phyloP scores from a whole-genome alignment of 202 grass and related monocot species.

The Zizania palustris region DNA sequence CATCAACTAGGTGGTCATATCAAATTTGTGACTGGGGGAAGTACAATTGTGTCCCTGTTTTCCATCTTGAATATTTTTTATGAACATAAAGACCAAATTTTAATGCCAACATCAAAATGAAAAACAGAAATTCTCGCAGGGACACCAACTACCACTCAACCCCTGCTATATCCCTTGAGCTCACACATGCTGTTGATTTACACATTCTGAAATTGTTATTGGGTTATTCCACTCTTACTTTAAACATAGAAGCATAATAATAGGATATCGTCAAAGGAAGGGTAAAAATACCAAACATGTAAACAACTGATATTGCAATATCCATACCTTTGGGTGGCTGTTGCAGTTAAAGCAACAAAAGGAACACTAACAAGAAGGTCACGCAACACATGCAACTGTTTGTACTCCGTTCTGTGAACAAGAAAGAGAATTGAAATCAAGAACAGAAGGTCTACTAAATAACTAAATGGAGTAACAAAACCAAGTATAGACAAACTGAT shows the following conservation, averaged over 20 bases:
- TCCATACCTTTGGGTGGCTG: slow-evolving; percentile 79
- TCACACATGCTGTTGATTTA: background rate
- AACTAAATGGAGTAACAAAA: background rate
- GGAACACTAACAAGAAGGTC: slow-evolving; percentile 70
- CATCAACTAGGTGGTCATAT: background rate
- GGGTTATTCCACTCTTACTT: background rate
- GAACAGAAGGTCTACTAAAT: background rate
- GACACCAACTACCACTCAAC: background rate
- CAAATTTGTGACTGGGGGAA: background rate
- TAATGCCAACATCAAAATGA: background rate
- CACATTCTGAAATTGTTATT: background rate
- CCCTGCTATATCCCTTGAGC: background rate
- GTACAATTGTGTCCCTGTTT: background rate
- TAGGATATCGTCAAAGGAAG: slow-evolving; percentile 29
- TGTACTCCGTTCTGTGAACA: slow-evolving; percentile 74
- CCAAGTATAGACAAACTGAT: background rate
- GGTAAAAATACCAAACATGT: slow-evolving; percentile 12
- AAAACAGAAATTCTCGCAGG: background rate
- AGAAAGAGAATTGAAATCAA: slow-evolving; percentile 24
- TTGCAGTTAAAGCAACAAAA: slow-evolving; percentile 94
- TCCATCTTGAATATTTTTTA: background rate
- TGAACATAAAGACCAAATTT: background rate
- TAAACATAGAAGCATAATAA: slow-evolving; percentile 10
- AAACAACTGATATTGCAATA: slow-evolving; percentile 36
- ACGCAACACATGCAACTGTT: slow-evolving; percentile 75